Base-by-base conservation (phyloP, 2,329 filamentous ascomycete genomes). In the Epichloe bromicola region DNA sequence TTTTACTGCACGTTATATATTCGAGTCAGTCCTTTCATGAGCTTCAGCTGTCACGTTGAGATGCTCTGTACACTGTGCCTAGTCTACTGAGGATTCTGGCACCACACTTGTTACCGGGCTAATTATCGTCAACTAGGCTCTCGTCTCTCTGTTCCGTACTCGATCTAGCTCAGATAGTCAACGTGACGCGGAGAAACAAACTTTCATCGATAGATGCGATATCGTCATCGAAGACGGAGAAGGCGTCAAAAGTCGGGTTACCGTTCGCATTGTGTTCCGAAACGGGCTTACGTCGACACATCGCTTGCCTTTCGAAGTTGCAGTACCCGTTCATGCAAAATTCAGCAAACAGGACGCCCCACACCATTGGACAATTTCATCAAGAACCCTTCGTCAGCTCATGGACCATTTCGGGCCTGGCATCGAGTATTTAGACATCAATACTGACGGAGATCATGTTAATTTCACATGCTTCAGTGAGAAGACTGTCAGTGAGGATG, bases 391-490 rank as follows among this genome's bases (percentile, higher is more conserved):
- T 48, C 79, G 83, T 54, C 85, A 89, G 59, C 77, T 88, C 54
- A 83, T 87, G 67, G 86, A 90, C 53, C 86, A 88, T 61, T 90
- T 90, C 60, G 85, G 85, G 0, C 83, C 84, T 1, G 86, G 85
- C 5, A 88, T 87, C 34, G 86, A 91, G 63, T 83, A 89, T 57
- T 75, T 91, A 2, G 86, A 90, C 58, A 83, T 91, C 55, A 85
- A 86, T 60, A 81, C 83, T 0, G 81, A 88, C 54, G 80, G 82
- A 12, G 80, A 86, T 49, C 78, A 85, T 45, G 82, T 86, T 15
- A 85, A 86, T 52, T 87, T 91, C 59, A 87, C 85, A 26, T 89
- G 85, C 61, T 90, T 86, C 60, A 89, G 85, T 1, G 86, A 90
- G 63, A 90, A 88, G 67, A 80, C 85, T 8, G 76, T 82, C 51